A percentile compares a stretch with the other conserved stretches of the same genome.
phyloP scores from a whole-genome alignment of 805 yeast genomes.

The Kodamaea hsintzibuensis region DNA sequence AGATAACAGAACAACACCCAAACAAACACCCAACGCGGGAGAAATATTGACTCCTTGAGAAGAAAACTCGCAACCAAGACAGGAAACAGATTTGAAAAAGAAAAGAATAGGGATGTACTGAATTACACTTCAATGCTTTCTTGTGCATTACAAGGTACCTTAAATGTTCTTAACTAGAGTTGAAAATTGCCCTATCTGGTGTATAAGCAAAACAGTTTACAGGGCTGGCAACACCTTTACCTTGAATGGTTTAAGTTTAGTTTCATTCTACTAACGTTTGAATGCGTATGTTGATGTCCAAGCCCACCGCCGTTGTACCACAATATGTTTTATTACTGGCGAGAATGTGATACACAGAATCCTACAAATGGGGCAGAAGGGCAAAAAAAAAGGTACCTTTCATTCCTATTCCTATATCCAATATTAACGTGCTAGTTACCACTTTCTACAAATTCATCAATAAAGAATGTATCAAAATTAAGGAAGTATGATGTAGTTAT shows the following conservation, averaged over 20 bases:
- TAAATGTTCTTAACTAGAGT: background rate
- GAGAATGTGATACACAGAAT: background rate
- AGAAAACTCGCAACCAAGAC: background rate
- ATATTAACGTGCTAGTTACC: no score
- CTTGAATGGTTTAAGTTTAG: background rate
- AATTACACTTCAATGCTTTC: constrained; percentile 1
- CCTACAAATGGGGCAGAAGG: no score
- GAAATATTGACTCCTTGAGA: no score
- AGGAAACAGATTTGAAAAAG: background rate
- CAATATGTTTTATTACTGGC: background rate
- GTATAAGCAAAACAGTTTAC: background rate
- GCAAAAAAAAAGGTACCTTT: no score
- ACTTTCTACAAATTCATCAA: no score
- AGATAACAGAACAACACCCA: no score
- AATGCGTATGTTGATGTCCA: background rate
- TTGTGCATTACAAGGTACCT: background rate
- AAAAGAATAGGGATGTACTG: background rate
- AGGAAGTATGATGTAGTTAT: no score
- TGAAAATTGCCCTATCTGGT: background rate
- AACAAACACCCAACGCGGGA: no score
- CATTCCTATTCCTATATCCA: no score
- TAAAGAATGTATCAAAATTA: no score
- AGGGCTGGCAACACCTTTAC: background rate
- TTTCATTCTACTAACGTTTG: background rate
- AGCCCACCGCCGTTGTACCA: background rate